Base-by-base conservation (phyloP, 129 eudicot species). In the Helianthus annuus region DNA sequence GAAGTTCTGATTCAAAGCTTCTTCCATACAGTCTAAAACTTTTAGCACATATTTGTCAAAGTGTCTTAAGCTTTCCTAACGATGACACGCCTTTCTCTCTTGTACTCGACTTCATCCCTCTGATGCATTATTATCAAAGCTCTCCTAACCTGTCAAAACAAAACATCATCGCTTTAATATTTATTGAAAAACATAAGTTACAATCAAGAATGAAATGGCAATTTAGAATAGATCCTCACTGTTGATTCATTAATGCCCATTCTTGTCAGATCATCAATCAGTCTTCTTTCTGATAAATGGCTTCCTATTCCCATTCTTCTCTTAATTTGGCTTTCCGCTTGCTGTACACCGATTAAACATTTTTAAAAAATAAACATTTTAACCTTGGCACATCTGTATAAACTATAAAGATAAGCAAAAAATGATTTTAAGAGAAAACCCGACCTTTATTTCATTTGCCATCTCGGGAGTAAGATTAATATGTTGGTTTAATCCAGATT, bases 281-380 rank as follows among this genome's bases (percentile, higher is more conserved):
- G 86, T 64, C 97, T 88, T 79, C 99, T 88, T 85, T 95, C 99
- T 49, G 99, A 95, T 70, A 95, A 77, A 75, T 95, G 91, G 84
- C 95, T 88, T 51, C 97, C 99, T 11, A 95, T 95, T 39, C 97
- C 99, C 96, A 95, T 84, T 85, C 97, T 84, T 84, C 97, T 88
- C 85, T 95, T 95, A 75, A 95, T 95, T 59, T 86, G 97, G 42
- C 80, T 81, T 83, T 95, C 97, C 1, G 96, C 99, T 95, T 91
- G 93, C 97, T 95, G 87, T 79, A 72, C 69, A 63, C 42, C 12
- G 54, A 69, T 32, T 45, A 13, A 13, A 49, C 1, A 62, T 42
- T 60, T 6, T 29, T 3, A 24, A 22, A 58, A 2, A 60, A 60
- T 6, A 60, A 13, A 13, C 1, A 1, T 7, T 58, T 32, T 60